These are phyloP conservation scores for Ophiostoma populinum DNA, from an alignment of 2,329 filamentous ascomycete genomes.

Conservation along the genomic window DNA sequence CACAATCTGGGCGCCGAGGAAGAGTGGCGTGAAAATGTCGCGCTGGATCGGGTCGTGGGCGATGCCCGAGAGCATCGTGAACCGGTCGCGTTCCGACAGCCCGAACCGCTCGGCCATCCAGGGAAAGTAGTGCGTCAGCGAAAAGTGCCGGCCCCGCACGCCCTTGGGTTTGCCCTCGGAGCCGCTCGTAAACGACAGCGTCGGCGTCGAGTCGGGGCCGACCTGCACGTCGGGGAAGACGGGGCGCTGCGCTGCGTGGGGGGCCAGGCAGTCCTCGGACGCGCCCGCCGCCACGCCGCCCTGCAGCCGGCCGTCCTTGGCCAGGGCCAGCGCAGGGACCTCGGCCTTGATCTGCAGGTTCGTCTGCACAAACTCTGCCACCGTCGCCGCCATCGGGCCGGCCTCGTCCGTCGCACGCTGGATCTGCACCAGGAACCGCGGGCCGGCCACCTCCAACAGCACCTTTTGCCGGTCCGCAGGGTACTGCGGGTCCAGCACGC, in stretches of 20 bases:
- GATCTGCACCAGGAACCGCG: slow-evolving; percentile 56
- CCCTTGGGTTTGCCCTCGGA: slow-evolving; percentile 71
- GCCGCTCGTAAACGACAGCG: slow-evolving; percentile 57
- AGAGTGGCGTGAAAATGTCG: slow-evolving; percentile 79
- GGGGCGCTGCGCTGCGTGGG: slow-evolving; percentile 31
- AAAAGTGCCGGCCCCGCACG: slow-evolving; percentile 75
- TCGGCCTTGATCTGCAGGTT: slow-evolving; percentile 54
- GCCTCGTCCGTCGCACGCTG: slow-evolving; percentile 52
- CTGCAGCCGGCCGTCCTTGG: slow-evolving; percentile 51
- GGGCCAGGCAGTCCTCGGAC: slow-evolving; percentile 45
- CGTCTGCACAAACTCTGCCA: slow-evolving; percentile 52
- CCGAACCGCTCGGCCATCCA: slow-evolving; percentile 85
- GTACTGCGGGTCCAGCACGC: slow-evolving; percentile 64
- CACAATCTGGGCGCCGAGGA: slow-evolving; percentile 63
- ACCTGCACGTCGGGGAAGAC: slow-evolving; percentile 50
- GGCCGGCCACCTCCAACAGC: slow-evolving; percentile 65
- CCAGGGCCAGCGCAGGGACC: slow-evolving; percentile 55
- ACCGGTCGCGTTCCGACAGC: slow-evolving; percentile 53
- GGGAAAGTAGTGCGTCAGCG: slow-evolving; percentile 67
- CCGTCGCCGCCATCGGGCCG: slow-evolving; percentile 28
- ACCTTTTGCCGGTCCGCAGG: slow-evolving; percentile 67
- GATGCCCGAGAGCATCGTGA: slow-evolving; percentile 74
- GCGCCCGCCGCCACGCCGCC: slow-evolving; percentile 49
- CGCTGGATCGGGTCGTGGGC: slow-evolving; percentile 50
- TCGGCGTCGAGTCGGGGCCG: slow-evolving; percentile 71